Evolutionary conservation across 2,329 filamentous ascomycete genomes (phyloP).

Genomic region (Pestalotiopsis sp.): DNA sequence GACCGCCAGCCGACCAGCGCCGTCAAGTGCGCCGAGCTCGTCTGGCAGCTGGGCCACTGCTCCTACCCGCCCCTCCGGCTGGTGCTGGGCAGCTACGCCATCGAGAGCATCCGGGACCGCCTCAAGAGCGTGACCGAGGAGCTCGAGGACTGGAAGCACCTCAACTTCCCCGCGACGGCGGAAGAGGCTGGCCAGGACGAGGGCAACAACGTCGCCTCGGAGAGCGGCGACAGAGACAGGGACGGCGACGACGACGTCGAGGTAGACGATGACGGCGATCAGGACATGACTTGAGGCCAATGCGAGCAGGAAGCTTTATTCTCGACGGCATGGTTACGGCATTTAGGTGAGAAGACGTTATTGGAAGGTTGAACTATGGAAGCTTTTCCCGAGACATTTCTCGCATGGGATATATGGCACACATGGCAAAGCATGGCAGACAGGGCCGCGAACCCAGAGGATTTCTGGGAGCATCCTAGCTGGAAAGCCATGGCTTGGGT

Average conservation of each 20-base stretch:
- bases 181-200: conserved; percentile 32
- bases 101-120: conserved; percentile 92
- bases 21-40: conserved; percentile 88
- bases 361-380: not conserved
- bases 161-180: conserved; percentile 65
- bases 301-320: conserved; percentile 5
- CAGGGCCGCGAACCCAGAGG: not conserved
- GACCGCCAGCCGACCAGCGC: conserved; percentile 92
- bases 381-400: not conserved
- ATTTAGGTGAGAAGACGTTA: not conserved
- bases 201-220: conserved; percentile 18
- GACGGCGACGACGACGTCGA: conserved; percentile 33
- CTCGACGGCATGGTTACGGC: not conserved
- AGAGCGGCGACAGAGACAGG: conserved; percentile 35
- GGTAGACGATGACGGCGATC: conserved; percentile 19
- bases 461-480: not conserved
- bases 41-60: conserved; percentile 95
- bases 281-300: conserved; percentile 17
- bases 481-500: not conserved
- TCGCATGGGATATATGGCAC: too few species aligned
- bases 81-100: conserved; percentile 89
- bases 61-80: conserved; percentile 87
- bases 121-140: conserved; percentile 92
- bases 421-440: not conserved
- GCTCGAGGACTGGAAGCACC: conserved; percentile 88